Evolutionary conservation across 2,329 filamentous ascomycete species (phyloP), one percentile per base, ranked within the genome.

Genomic region (Alternaria sp.): DNA sequence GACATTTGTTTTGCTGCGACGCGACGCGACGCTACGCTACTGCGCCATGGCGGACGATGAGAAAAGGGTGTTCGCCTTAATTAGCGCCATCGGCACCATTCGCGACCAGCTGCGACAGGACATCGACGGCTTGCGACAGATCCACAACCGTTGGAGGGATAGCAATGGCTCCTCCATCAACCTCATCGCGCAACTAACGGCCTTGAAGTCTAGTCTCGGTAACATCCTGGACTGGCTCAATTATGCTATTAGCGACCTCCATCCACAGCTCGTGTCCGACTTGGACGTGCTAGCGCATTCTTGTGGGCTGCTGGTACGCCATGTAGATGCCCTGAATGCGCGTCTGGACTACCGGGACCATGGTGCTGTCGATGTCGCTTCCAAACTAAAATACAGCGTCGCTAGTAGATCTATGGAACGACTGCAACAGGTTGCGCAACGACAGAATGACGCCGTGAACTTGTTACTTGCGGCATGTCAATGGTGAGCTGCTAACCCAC

Each of bases 141-240:
- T 79, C 40, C 76, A 78, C 71, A 74, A 79, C 59, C 75, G 70
- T 46, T 77, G 71, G 70, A 74, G 67, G 50, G 75, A 75, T 63
- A 63, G 66, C 67, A 71, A 72, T 62, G 69, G 67, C 51, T 71
- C 70, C 8, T 74, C 72, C 17, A 79, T 79, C 65, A 78, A 79
- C 54, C 68, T 79, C 19, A 78, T 79, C 63, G 77, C 77, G 49
- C 76, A 79, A 57, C 57, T 78, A 30, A 76, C 76, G 1, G 71
- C 76, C 1, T 59, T 79, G 45, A 78, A 77, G 57, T 75, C 76
- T 13, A 76, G 73, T 49, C 70, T 78, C 49, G 72, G 68, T 13
- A 76, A 74, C 59, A 77, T 78, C 65, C 72, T 75, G 47, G 75
- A 78, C 60, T 78, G 75, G 75, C 73, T 79, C 59, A 74, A 73